phyloP scores from a whole-genome alignment of 345 rosid species.

The Cardamine chenopodiifolia region DNA sequence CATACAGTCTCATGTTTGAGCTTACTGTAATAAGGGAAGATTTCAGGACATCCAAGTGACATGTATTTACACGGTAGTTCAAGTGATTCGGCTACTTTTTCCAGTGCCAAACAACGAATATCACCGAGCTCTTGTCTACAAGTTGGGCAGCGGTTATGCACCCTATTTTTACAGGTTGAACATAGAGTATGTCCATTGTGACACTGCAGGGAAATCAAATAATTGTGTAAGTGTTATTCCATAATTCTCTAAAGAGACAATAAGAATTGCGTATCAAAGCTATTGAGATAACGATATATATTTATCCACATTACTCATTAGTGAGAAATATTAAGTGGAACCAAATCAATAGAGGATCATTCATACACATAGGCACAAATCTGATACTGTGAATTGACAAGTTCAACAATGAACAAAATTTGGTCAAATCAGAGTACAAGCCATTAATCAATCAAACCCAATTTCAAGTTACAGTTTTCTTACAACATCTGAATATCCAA shows the following conservation, averaged over 20 bases:
- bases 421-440: neutral
- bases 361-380: conserved; percentile 4
- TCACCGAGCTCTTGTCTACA: conserved; percentile 99
- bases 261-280: neutral
- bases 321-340: conserved; percentile 12
- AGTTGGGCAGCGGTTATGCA: conserved; percentile 90
- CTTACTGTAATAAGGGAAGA: conserved; percentile 92
- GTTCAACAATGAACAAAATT: neutral
- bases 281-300: neutral
- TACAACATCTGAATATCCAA: neutral
- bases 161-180: conserved; percentile 88
- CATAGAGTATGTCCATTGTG: conserved; percentile 97
- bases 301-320: neutral
- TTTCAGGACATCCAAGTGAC: conserved; percentile 86
- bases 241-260: conserved; percentile 8
- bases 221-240: neutral
- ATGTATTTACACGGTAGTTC: conserved; percentile 84
- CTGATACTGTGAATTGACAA: neutral
- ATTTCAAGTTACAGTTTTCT: neutral
- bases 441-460: neutral
- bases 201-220: conserved; percentile 59
- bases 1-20: conserved; percentile 87
- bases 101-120: conserved; percentile 87
- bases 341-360: conserved; percentile 15
- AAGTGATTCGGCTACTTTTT: conserved; percentile 93